A percentile compares a stretch with the other conserved stretches of the same genome.
Conservation (phyloP, 2,329 filamentous ascomycete species). For the Tympanopsis confertula region DNA sequence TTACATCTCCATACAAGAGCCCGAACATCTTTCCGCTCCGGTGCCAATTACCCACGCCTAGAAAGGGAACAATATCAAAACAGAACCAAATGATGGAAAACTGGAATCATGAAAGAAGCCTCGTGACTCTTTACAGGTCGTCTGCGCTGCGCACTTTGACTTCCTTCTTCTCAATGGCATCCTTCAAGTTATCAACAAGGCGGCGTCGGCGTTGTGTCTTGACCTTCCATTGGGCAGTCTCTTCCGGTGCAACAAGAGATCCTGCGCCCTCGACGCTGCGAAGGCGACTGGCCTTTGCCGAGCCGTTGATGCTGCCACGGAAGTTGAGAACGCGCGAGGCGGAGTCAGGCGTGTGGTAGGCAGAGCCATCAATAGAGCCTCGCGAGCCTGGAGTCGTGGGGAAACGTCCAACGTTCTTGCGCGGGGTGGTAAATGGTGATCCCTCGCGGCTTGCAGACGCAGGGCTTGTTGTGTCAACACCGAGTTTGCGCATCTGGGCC, state of each 20-base stretch:
- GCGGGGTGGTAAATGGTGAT: constrained; percentile 21
- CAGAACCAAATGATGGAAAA: too few relatives aligned
- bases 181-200: constrained; percentile 19
- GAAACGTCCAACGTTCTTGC: constrained; percentile 16
- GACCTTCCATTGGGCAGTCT: constrained; percentile 18
- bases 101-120: too few relatives aligned
- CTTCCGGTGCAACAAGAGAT: constrained; percentile 10
- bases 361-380: constrained; percentile 19
- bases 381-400: constrained; percentile 23
- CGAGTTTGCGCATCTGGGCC: background rate
- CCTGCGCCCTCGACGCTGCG: constrained; percentile 16
- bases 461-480: constrained; percentile 7
- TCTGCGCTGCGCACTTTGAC: constrained; percentile 17
- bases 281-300: constrained; percentile 16
- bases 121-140: constrained; percentile 17
- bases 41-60: too few relatives aligned
- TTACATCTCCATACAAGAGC: too few relatives aligned
- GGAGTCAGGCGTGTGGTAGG: constrained; percentile 27
- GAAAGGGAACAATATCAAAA: too few relatives aligned
- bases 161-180: constrained; percentile 17
- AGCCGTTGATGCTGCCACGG: constrained; percentile 20
- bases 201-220: constrained; percentile 20
- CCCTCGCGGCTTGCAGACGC: constrained; percentile 15
- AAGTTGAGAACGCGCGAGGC: constrained; percentile 13
- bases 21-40: too few relatives aligned